Percentiles rank a stretch among this genome's conserved stretches.
These are phyloP conservation scores for Bryum argenteum DNA, from an alignment of 225 moss, liverwort and hornwort species.

Conservation along the genomic window DNA sequence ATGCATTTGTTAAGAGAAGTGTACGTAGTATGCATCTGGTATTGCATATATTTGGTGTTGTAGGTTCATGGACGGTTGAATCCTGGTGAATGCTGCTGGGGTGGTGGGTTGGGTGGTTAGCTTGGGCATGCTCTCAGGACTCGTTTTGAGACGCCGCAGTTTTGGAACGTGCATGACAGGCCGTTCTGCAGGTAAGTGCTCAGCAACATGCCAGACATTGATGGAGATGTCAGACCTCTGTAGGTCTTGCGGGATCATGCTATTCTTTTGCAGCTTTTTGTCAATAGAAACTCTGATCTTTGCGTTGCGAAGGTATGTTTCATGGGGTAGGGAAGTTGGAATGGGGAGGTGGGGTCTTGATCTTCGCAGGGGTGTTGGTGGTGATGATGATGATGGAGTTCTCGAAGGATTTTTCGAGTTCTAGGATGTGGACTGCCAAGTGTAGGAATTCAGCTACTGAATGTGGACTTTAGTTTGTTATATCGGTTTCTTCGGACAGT, in stretches of 20 bases:
- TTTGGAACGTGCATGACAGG: slow-evolving; percentile 25
- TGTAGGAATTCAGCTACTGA: no score
- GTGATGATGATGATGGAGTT: not conserved
- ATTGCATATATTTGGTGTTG: not conserved
- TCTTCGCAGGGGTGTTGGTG: not conserved
- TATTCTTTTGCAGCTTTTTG: slow-evolving; percentile 14
- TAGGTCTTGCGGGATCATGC: slow-evolving; percentile 13
- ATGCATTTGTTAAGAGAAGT: no score
- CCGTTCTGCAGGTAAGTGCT: slow-evolving; percentile 32
- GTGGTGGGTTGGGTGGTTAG: slow-evolving; percentile 48
- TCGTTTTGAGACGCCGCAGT: slow-evolving; percentile 14
- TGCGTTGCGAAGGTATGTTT: slow-evolving; percentile 7
- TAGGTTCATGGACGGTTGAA: slow-evolving; percentile 22
- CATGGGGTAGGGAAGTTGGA: not conserved
- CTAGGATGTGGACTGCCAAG: no score
- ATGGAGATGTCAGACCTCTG: slow-evolving; percentile 6
- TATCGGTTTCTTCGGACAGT: no score
- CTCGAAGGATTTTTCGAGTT: not conserved
- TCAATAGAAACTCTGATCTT: not conserved
- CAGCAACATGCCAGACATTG: slow-evolving; percentile 36
- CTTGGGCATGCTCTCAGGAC: slow-evolving; percentile 34
- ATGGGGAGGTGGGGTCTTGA: not conserved
- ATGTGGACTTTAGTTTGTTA: no score
- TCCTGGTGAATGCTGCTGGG: slow-evolving; percentile 32
- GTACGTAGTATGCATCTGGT: no score